phyloP scores from a whole-genome alignment of 495 filamentous ascomycete species.

The Lindgomyces ingoldianus region DNA sequence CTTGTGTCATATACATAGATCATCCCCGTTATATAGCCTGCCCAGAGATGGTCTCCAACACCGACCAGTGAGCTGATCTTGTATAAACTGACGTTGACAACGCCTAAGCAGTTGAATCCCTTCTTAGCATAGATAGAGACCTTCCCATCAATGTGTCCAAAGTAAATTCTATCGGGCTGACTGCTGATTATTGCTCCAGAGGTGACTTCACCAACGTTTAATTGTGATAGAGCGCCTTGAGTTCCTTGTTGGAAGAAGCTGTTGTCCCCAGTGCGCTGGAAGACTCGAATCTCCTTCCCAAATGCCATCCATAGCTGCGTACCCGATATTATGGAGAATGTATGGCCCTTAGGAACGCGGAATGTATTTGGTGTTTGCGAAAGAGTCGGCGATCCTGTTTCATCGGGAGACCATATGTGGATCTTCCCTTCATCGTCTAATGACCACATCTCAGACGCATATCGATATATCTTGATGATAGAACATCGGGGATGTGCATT shows the following conservation, averaged over 20 bases:
- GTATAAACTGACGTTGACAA: constrained; percentile 86
- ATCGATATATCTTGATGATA: constrained; percentile 81
- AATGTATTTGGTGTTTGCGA: constrained; percentile 65
- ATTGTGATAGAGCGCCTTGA: constrained; percentile 64
- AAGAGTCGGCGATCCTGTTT: constrained; percentile 71
- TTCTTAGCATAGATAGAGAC: constrained; percentile 82
- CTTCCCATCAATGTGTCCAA: constrained; percentile 93
- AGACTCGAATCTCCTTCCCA: constrained; percentile 85
- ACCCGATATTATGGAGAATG: constrained; percentile 79
- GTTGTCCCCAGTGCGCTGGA: constrained; percentile 68
- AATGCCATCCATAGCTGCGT: constrained; percentile 84
- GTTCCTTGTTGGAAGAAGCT: constrained; percentile 70
- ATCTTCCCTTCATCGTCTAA: constrained; percentile 88
- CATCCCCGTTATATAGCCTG: constrained; percentile 93
- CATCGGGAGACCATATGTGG: constrained; percentile 82
- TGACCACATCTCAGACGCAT: constrained; percentile 90
- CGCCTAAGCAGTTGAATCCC: constrained; percentile 70
- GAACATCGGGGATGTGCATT: constrained; percentile 78
- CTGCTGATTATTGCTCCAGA: constrained; percentile 73
- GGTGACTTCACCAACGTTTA: constrained; percentile 80
- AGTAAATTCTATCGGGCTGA: constrained; percentile 78
- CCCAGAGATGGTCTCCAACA: constrained; percentile 85
- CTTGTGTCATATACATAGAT: constrained; percentile 87
- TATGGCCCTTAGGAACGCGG: constrained; percentile 77
- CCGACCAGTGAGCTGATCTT: constrained; percentile 89